Evolutionary conservation across 208 protist genomes (phyloP), one percentile per base, ranked within the genome.

Genomic region (Kentomonas sorsogonicus): DNA sequence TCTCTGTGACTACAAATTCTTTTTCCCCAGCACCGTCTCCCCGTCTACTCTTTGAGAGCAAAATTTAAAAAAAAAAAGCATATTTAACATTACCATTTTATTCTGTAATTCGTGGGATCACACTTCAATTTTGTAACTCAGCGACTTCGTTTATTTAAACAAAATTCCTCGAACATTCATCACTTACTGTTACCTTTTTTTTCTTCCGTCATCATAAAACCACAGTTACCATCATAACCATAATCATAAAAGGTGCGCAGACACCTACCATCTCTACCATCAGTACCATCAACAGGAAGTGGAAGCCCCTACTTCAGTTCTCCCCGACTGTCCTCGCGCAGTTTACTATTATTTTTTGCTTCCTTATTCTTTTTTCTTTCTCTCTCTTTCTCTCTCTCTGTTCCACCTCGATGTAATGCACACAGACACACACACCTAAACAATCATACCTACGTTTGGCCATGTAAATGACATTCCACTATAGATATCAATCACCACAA

Each of bases 311-410:
- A 13, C n/a, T n/a, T 39, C 30, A 10, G 9, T 52, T 61, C 18
- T 18, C 20, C 52, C 18, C 30, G 3, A 22, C 11, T 44, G 1
- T 57, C 22, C 23, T n/a, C 9, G 0, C 9, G 40, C 23, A 18
- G 4, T 63, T 53, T 26, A 15, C 30, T 16, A 38, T 44, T 26
- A 29, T 31, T 20, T 60, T 29, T 23, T 46, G n/a, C 15, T 58
- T 61, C 36, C 20, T 36, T 23, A 7, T 58, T 53, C 9, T 25
- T 41, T 20, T 53, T 38, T 18, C 38, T 36, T 52, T 29, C 40
- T 58, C 23, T 43, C 10, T 43, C 9, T 27, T 58, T 50, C 4
- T 22, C 33, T 38, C 16, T 38, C 25, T 52, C 11, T 36, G 13
- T 34, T 15, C n/a, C n/a, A 23, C 18, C 1, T 31, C 3, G 7